Percentiles rank a stretch among this genome's conserved stretches.
Conservation (phyloP, 164 flowering plant genomes). For the Aristolochia californica region DNA sequence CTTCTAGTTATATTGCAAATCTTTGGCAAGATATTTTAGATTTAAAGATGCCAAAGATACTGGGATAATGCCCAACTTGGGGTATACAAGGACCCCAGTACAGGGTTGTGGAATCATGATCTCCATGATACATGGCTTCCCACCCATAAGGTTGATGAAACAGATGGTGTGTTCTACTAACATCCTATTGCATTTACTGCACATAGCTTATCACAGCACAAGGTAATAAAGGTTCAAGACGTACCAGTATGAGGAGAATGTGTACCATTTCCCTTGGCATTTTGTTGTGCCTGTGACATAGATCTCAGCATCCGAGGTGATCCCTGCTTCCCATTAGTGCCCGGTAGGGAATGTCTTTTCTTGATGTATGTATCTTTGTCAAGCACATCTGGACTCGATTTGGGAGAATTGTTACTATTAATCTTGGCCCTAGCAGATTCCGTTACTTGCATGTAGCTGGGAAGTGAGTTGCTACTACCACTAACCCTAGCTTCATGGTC, state of each 20-base stretch:
- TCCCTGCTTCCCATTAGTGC: constrained; percentile 56
- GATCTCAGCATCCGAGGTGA: constrained; percentile 74
- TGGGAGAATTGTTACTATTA: constrained; percentile 52
- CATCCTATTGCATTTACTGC: too few species aligned
- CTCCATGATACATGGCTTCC: too few species aligned
- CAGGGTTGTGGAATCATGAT: too few species aligned
- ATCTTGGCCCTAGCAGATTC: constrained; percentile 91
- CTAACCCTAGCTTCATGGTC: constrained; percentile 66
- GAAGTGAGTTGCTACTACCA: constrained; percentile 42
- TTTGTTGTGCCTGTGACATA: constrained; percentile 52
- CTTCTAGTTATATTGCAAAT: too few species aligned
- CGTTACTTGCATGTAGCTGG: constrained; percentile 97
- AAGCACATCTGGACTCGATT: constrained; percentile 76
- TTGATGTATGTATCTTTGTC: constrained; percentile 54
- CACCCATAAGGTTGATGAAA: too few species aligned
- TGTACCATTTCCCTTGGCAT: constrained; percentile 48
- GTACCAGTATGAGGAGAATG: constrained; percentile 43
- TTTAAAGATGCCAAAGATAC: too few species aligned
- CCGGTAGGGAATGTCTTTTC: constrained; percentile 77
- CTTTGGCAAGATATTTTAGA: too few species aligned
- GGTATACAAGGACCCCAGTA: too few species aligned
- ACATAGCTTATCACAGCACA: too few species aligned
- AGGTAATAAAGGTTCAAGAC: constrained; percentile 3
- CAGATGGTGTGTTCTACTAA: too few species aligned
- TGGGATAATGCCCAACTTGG: too few species aligned